Conservation (phyloP, 768 basidiomycete genomes). For the Mycena belliarum region DNA sequence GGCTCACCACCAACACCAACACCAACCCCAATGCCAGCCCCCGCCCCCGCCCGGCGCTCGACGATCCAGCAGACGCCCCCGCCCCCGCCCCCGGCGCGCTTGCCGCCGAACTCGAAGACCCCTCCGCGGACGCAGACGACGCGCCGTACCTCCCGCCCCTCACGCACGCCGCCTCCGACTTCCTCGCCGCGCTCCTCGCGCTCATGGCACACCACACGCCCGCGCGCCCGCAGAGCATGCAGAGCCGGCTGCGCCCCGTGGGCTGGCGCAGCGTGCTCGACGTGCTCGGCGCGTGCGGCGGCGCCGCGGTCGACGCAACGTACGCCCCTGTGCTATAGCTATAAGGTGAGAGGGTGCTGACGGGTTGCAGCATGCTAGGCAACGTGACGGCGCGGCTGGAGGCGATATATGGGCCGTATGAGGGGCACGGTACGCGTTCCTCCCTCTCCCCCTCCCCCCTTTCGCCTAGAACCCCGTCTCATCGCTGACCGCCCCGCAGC, state of each 20-base stretch:
- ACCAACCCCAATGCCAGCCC: too few species aligned
- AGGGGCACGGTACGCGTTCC: background rate
- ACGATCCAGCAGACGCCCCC: background rate
- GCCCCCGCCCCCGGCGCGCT: too few species aligned
- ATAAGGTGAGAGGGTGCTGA: too few species aligned
- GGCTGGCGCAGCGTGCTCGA: constrained; percentile 67
- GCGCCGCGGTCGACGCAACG: constrained; percentile 35
- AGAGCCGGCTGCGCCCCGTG: constrained; percentile 62
- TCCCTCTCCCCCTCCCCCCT: background rate
- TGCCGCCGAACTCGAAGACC: too few species aligned
- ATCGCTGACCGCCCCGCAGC: too few species aligned
- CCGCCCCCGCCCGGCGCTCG: constrained; percentile 23
- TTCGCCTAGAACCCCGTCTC: background rate
- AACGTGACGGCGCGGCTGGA: constrained; percentile 15
- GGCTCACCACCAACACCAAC: too few species aligned
- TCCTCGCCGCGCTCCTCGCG: constrained; percentile 54
- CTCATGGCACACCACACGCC: constrained; percentile 59
- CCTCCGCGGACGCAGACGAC: constrained; percentile 13
- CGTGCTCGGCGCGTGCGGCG: constrained; percentile 45
- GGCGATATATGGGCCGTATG: constrained; percentile 8
- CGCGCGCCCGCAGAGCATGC: constrained; percentile 56
- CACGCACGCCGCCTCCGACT: constrained; percentile 41
- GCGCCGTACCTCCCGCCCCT: constrained; percentile 37
- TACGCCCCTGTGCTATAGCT: constrained; percentile 28
- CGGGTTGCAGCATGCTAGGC: background rate